Conservation (phyloP, 2,329 filamentous ascomycete species). For the Pseudogymnoascus sp. region DNA sequence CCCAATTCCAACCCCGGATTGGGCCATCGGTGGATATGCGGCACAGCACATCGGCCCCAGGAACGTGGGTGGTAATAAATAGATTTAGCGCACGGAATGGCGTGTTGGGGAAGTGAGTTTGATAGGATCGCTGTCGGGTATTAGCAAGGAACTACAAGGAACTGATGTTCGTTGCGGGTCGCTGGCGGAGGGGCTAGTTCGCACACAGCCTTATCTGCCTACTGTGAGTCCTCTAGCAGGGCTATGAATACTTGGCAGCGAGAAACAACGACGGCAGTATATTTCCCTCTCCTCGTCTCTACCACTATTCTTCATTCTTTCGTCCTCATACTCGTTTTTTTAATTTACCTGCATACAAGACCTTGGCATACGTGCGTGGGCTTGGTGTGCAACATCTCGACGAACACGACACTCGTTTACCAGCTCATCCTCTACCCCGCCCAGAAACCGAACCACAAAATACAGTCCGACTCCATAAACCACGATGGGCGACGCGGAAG, state of each 20-base stretch:
- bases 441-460: background rate
- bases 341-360: background rate
- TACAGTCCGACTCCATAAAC: background rate
- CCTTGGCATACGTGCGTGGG: background rate
- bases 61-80: slow-evolving; percentile 11
- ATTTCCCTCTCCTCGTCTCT: background rate
- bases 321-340: background rate
- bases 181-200: background rate
- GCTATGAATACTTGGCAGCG: background rate
- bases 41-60: slow-evolving; percentile 9
- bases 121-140: background rate
- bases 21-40: slow-evolving; percentile 1
- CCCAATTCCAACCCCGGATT: background rate
- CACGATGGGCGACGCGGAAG: slow-evolving; percentile 55
- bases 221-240: background rate
- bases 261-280: background rate
- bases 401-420: slow-evolving; percentile 1
- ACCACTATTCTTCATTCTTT: background rate
- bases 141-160: background rate
- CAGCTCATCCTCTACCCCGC: slow-evolving; percentile 1
- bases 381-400: background rate
- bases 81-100: slow-evolving; percentile 6
- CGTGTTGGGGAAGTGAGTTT: background rate
- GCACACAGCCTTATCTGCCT: slow-evolving; percentile 7
- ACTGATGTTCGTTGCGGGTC: background rate